phyloP scores from a whole-genome alignment of 352 stramenopile species.

The Phytophthora pseudosyringae region DNA sequence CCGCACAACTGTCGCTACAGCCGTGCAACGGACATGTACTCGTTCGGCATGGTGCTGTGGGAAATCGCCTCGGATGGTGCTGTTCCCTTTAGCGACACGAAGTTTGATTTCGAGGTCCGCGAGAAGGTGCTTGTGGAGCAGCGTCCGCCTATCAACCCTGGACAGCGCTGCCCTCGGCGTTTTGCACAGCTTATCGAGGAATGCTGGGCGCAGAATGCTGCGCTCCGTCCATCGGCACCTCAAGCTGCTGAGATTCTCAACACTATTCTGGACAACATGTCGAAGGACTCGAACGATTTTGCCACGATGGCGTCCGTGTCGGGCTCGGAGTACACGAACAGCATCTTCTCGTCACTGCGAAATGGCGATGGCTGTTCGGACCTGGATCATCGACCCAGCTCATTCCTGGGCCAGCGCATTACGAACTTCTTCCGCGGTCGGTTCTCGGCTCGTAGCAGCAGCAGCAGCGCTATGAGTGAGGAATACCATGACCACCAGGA shows the following conservation, averaged over 20 bases:
- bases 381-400: constrained; percentile 54
- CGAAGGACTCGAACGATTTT: constrained; percentile 45
- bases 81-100: constrained; percentile 66
- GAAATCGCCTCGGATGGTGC: constrained; percentile 69
- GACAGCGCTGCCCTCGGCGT: constrained; percentile 51
- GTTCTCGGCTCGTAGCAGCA: constrained; percentile 53
- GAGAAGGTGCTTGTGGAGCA: constrained; percentile 63
- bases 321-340: constrained; percentile 60
- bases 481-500: constrained; percentile 43
- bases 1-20: constrained; percentile 72
- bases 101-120: constrained; percentile 76
- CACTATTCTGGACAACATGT: constrained; percentile 60
- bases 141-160: constrained; percentile 57
- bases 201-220: constrained; percentile 64
- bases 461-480: constrained; percentile 46
- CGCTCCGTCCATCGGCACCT: constrained; percentile 48
- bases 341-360: constrained; percentile 61
- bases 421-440: constrained; percentile 71
- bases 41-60: constrained; percentile 78
- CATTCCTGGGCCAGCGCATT: constrained; percentile 52
- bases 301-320: constrained; percentile 37
- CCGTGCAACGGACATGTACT: constrained; percentile 75
- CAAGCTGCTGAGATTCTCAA: constrained; percentile 60
- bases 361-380: constrained; percentile 38
- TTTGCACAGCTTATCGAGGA: constrained; percentile 67